phyloP scores from a whole-genome alignment of 1,139 yeast genomes.

The Nematodospora anomalae region DNA sequence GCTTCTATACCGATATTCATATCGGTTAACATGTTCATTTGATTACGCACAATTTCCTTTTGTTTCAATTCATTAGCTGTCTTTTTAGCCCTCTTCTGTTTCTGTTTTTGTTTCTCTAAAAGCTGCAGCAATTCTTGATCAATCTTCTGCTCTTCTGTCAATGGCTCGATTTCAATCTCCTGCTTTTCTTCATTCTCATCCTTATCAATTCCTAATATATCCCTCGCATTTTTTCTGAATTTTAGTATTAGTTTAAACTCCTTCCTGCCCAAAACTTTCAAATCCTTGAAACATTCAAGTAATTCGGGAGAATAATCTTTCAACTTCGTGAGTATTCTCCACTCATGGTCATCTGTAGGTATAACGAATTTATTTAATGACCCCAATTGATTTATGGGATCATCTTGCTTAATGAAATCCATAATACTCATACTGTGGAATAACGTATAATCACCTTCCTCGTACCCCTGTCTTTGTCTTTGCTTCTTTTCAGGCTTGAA shows the following conservation, averaged over 20 bases:
- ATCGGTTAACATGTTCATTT: conserved; percentile 94
- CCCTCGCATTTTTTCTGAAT: conserved; percentile 89
- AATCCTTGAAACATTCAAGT: conserved; percentile 80
- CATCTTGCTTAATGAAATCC: conserved; percentile 77
- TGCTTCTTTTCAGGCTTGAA: conserved; percentile 90
- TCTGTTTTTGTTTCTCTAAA: conserved; percentile 68
- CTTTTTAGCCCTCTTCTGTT: conserved; percentile 76
- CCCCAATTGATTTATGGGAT: conserved; percentile 84
- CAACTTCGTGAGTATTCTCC: conserved; percentile 69
- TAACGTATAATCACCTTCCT: conserved; percentile 83
- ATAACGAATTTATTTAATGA: conserved; percentile 55
- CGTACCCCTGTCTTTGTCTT: conserved; percentile 91
- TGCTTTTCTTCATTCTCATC: conserved; percentile 49
- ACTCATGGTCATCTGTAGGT: conserved; percentile 63
- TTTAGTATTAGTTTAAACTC: conserved; percentile 82
- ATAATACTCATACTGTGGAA: conserved; percentile 72
- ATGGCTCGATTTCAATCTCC: conserved; percentile 60
- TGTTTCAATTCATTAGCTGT: conserved; percentile 80
- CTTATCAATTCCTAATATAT: conserved; percentile 65
- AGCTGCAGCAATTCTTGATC: conserved; percentile 79
- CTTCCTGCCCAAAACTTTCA: conserved; percentile 89
- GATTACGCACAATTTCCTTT: conserved; percentile 87
- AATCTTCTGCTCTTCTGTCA: conserved; percentile 87
- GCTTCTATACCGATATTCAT: conserved; percentile 93
- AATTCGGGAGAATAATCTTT: conserved; percentile 78